Evolutionary conservation across 768 basidiomycete species (phyloP).

Genomic region (Leucogyrophana mollusca): DNA sequence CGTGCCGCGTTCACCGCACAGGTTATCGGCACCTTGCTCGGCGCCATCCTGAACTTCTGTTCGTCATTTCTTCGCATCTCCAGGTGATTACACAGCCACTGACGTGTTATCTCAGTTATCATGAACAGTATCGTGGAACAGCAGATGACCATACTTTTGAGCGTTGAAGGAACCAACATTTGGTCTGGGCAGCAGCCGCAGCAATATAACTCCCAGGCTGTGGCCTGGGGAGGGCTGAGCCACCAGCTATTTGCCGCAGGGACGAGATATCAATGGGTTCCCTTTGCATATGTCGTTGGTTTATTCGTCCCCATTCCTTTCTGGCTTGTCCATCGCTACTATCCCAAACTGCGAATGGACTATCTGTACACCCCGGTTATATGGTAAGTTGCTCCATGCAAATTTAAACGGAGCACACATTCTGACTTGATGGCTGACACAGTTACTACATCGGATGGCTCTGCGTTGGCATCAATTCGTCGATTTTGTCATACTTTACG

Average conservation of each 20-base stretch:
- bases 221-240: slow-evolving; percentile 52
- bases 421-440: background rate
- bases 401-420: background rate
- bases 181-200: slow-evolving; percentile 32
- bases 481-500: slow-evolving; percentile 38
- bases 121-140: slow-evolving; percentile 31
- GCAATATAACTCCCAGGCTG: slow-evolving; percentile 49
- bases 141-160: slow-evolving; percentile 51
- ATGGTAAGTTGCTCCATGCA: slow-evolving; percentile 26
- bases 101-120: slow-evolving; percentile 6
- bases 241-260: slow-evolving; percentile 42
- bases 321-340: slow-evolving; percentile 45
- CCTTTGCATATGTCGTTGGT: slow-evolving; percentile 46
- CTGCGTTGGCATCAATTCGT: slow-evolving; percentile 50
- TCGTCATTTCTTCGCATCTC: slow-evolving; percentile 21
- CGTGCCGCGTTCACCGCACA: slow-evolving; percentile 51
- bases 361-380: slow-evolving; percentile 49
- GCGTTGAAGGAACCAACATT: slow-evolving; percentile 41
- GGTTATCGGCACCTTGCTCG: slow-evolving; percentile 47
- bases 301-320: slow-evolving; percentile 53
- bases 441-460: slow-evolving; percentile 51
- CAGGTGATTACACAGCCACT: slow-evolving; percentile 8
- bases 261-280: slow-evolving; percentile 49
- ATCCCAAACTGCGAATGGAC: slow-evolving; percentile 44
- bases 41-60: slow-evolving; percentile 16